Evolutionary conservation across 768 basidiomycete genomes (phyloP).

Genomic region (Boletus patriciae): DNA sequence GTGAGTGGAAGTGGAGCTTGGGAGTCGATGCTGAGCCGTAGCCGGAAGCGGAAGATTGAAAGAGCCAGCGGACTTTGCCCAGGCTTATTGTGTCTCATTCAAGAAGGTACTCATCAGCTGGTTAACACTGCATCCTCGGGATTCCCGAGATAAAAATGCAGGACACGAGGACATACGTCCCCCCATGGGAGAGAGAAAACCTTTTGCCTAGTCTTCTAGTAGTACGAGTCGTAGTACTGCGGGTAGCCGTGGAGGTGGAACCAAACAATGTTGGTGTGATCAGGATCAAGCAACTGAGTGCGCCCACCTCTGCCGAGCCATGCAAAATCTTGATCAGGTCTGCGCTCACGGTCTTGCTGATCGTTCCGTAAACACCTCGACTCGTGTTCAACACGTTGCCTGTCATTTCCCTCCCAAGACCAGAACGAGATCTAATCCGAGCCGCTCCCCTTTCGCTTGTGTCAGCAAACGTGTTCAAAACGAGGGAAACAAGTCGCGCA

Average conservation of each 20-base stretch:
- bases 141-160: background rate
- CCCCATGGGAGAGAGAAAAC: background rate
- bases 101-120: background rate
- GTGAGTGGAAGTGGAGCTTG: slow-evolving; percentile 9
- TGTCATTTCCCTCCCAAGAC: slow-evolving; percentile 37
- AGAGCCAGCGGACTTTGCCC: slow-evolving; percentile 5
- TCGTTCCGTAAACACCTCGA: slow-evolving; percentile 38
- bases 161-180: slow-evolving; percentile 1
- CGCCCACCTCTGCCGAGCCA: too few relatives aligned
- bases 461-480: slow-evolving; percentile 66
- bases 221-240: too few relatives aligned
- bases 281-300: slow-evolving; percentile 1
- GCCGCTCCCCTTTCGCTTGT: slow-evolving; percentile 27
- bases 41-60: slow-evolving; percentile 25
- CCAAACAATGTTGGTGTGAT: slow-evolving; percentile 3
- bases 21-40: background rate
- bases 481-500: slow-evolving; percentile 44
- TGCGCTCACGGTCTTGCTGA: slow-evolving; percentile 6
- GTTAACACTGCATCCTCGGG: background rate
- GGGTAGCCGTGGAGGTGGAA: background rate
- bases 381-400: slow-evolving; percentile 82
- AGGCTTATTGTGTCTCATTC: slow-evolving; percentile 5
- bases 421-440: slow-evolving; percentile 33
- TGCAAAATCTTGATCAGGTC: background rate
- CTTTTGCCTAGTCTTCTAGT: too few relatives aligned